Evolutionary conservation across 2,329 filamentous ascomycete species (phyloP), one percentile per base, ranked within the genome.

Genomic region (Ceratocystis alfenasii): DNA sequence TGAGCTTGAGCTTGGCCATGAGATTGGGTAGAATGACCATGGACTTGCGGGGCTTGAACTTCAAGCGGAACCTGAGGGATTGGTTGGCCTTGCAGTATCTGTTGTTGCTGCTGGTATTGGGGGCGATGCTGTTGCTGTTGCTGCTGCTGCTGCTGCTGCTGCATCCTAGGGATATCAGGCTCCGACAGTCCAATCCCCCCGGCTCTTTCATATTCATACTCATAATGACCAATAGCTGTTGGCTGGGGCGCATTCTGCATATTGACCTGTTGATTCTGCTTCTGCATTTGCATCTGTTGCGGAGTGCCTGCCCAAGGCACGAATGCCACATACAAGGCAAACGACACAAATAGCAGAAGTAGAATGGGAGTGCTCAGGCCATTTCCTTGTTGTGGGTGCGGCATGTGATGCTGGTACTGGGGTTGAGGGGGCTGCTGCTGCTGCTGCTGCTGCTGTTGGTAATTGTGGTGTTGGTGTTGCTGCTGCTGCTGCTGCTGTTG

Each of bases 301-400:
- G 64, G 62, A 17, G 60, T 64, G 30, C 66, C 66, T 12, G 64
- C 67, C 62, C 61, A 66, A 17, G 67, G 67, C 44, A 68, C 67
- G 33, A 68, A 68, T 55, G 67, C 62, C 44, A 68, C 67, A 62
- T 68, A 68, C 64, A 68, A 12, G 17, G 67, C 67, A 62, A 68
- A 66, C 12, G 64, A 66, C 10, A 68, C 64, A 64, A 68, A 68
- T 33, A 68, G 59, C 45, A 68, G 48, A 53, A 68, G 62, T 36
- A 66, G 36, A 55, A 66, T 68, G 12, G 67, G 67, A 55, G 61
- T 46, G 48, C 67, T 68, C 33, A 66, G 50, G 45, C 64, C 64
- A 55, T 66, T 66, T 36, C 55, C 50, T 30, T 65, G 63, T 50
- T 65, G 66, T 17, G 63, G 28, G 25, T 68, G 60, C 10, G 59